phyloP scores from a whole-genome alignment of 2,329 filamentous ascomycete genomes.

The Phoma sp. region DNA sequence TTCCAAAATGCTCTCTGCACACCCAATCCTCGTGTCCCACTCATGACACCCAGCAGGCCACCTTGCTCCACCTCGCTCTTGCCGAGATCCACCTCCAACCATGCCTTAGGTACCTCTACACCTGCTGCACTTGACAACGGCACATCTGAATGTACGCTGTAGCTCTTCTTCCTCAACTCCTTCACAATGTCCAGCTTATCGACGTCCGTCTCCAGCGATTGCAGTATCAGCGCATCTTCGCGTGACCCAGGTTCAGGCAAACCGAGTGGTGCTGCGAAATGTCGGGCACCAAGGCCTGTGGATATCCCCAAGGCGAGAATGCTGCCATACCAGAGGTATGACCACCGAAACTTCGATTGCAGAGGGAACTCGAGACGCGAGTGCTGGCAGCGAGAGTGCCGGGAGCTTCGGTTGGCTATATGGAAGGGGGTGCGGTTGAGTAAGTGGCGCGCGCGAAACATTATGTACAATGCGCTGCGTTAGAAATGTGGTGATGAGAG shows the following conservation, averaged over 20 bases:
- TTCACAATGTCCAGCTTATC: constrained; percentile 44
- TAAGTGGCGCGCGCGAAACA: constrained; percentile 30
- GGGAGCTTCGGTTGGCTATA: not conserved
- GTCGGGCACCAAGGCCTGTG: constrained; percentile 32
- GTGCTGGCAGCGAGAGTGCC: constrained; percentile 1
- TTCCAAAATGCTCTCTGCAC: constrained; percentile 71
- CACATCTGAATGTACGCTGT: constrained; percentile 33
- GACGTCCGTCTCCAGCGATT: constrained; percentile 33
- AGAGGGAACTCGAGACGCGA: constrained; percentile 21
- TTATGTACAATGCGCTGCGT: constrained; percentile 17
- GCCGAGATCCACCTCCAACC: constrained; percentile 42
- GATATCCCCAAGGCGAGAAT: constrained; percentile 34
- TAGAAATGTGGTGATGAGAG: constrained; percentile 4
- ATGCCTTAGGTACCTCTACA: constrained; percentile 31
- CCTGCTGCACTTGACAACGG: constrained; percentile 24
- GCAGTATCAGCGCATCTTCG: constrained; percentile 38
- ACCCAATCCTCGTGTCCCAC: constrained; percentile 52
- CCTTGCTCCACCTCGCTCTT: constrained; percentile 26
- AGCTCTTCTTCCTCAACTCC: constrained; percentile 37
- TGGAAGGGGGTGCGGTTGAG: constrained; percentile 17
- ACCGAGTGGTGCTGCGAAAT: constrained; percentile 35
- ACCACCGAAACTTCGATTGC: constrained; percentile 34
- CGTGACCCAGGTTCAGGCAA: constrained; percentile 35
- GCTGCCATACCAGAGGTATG: constrained; percentile 42
- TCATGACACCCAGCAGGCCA: constrained; percentile 38